phyloP scores from a whole-genome alignment of 129 eudicot species.

The Artemisia annua region DNA sequence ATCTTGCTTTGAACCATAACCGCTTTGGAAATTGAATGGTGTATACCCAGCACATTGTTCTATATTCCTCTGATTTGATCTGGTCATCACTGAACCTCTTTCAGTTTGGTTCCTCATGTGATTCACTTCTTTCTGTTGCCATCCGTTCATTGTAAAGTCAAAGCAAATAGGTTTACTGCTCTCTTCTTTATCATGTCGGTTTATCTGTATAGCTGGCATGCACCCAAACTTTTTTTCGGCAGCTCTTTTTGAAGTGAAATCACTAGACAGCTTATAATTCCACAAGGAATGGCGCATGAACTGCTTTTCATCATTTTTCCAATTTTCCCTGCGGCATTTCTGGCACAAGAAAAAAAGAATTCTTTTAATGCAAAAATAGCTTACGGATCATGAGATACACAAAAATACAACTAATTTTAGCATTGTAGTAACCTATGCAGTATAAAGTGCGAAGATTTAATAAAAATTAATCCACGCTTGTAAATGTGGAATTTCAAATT shows the following conservation, averaged over 20 bases:
- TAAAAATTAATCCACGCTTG: no score
- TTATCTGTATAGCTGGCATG: slow-evolving; percentile 19
- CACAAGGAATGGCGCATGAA: not conserved
- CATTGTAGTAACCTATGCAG: no score
- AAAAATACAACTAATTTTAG: not conserved
- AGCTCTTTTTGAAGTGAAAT: not conserved
- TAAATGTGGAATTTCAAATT: not conserved
- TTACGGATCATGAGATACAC: not conserved
- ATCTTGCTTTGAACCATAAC: not conserved
- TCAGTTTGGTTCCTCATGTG: slow-evolving; percentile 15
- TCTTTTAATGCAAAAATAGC: not conserved
- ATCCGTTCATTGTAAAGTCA: slow-evolving; percentile 19
- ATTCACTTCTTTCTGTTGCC: slow-evolving; percentile 15
- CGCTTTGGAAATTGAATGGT: slow-evolving; percentile 16
- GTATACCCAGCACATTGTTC: not conserved
- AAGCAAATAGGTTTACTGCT: slow-evolving; percentile 5
- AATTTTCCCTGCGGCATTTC: slow-evolving; percentile 33
- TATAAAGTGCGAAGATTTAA: no score
- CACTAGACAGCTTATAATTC: slow-evolving; percentile 4
- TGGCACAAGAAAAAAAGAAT: not conserved
- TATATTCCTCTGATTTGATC: slow-evolving; percentile 1
- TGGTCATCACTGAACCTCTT: not conserved
- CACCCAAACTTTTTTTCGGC: slow-evolving; percentile 21
- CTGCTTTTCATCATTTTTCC: not conserved
- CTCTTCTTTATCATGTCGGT: slow-evolving; percentile 14